A percentile compares a stretch with the other conserved stretches of the same genome.
phyloP scores from a whole-genome alignment of 1,139 yeast genomes.

The Taphrina deformans region DNA sequence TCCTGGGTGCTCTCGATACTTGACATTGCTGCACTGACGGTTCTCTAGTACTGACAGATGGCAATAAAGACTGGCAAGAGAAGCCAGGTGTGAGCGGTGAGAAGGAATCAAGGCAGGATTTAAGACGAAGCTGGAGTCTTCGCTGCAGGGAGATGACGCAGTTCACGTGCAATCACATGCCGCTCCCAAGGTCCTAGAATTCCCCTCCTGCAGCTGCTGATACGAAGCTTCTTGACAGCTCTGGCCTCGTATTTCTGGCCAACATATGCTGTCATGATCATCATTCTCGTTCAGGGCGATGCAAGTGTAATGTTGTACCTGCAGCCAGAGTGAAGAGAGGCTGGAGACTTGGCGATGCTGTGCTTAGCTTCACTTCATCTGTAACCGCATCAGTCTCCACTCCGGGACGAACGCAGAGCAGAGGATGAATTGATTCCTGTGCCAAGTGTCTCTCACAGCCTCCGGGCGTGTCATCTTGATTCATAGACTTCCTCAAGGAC shows the following conservation, averaged over 20 bases:
- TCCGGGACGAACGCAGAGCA: neutral
- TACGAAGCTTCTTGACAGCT: neutral
- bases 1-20: conserved; percentile 5
- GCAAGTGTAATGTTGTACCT: neutral
- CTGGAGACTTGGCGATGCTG: too few species aligned
- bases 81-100: too few species aligned
- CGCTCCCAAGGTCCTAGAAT: neutral
- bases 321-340: too few species aligned
- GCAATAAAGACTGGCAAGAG: too few species aligned
- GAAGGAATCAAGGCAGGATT: too few species aligned
- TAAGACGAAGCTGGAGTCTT: neutral
- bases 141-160: neutral
- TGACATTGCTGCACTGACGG: conserved; percentile 1
- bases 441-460: too few species aligned
- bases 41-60: too few species aligned
- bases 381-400: neutral
- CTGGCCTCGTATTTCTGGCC: neutral
- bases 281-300: neutral
- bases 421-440: too few species aligned
- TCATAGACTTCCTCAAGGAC: too few species aligned
- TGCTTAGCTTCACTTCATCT: neutral
- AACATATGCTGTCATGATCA: neutral
- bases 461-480: too few species aligned
- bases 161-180: neutral
- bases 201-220: too few species aligned